These are phyloP conservation scores for Tardiomyces blankii DNA, from an alignment of 1,139 yeast genomes.

Conservation along the genomic window DNA sequence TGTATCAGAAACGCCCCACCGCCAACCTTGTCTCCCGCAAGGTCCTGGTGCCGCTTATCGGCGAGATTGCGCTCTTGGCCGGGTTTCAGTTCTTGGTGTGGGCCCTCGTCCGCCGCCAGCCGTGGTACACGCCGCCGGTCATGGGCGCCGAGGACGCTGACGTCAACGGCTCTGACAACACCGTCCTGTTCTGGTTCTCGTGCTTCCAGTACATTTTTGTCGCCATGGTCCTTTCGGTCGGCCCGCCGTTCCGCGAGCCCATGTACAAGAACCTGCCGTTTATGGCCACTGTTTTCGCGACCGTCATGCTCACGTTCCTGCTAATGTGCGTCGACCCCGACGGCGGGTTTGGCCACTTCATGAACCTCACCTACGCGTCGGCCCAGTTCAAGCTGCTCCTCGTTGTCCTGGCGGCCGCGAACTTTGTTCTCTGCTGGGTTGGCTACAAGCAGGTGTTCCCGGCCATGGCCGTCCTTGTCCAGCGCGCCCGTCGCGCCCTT, in stretches of 20 bases:
- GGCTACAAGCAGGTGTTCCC: constrained; percentile 34
- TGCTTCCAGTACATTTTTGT: constrained; percentile 82
- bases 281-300: constrained; percentile 43
- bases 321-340: constrained; percentile 26
- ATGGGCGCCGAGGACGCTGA: constrained; percentile 76
- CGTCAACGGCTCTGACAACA: constrained; percentile 82
- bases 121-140: constrained; percentile 75
- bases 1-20: constrained; percentile 73
- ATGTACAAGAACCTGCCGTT: constrained; percentile 61
- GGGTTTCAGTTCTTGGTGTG: constrained; percentile 60
- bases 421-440: constrained; percentile 37
- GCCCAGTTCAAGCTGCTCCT: constrained; percentile 40
- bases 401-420: constrained; percentile 35
- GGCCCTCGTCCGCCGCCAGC: constrained; percentile 38
- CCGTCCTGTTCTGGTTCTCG: constrained; percentile 67
- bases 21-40: constrained; percentile 89
- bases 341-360: constrained; percentile 48
- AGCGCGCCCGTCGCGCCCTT: constrained; percentile 15
- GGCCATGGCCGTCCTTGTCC: constrained; percentile 21
- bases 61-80: constrained; percentile 55
- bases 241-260: constrained; percentile 91
- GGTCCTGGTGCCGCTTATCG: constrained; percentile 66
- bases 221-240: constrained; percentile 75
- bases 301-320: constrained; percentile 38
- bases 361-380: constrained; percentile 65